Conservation (phyloP, 1,139 yeast genomes). For the Ogataea hybrid region DNA sequence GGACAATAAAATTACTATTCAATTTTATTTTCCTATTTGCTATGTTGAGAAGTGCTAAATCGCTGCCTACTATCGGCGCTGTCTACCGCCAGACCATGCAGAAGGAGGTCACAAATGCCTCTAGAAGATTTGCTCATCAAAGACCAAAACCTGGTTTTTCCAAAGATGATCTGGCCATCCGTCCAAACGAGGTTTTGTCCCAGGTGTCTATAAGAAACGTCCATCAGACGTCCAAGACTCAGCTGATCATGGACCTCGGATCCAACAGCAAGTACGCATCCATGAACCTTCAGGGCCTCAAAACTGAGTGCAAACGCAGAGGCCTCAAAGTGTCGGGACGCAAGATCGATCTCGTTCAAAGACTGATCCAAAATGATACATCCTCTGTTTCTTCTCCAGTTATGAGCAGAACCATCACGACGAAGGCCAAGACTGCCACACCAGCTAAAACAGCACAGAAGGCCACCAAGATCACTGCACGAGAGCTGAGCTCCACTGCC, state of each 20-base stretch:
- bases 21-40: conserved; percentile 1
- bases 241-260: conserved; percentile 34
- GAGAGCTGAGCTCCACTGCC: conserved; percentile 23
- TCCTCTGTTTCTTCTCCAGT: conserved; percentile 5
- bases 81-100: conserved; percentile 25
- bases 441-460: background rate
- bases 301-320: conserved; percentile 51
- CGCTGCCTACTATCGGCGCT: conserved; percentile 35
- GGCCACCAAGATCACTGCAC: conserved; percentile 1
- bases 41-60: conserved; percentile 35
- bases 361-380: conserved; percentile 34
- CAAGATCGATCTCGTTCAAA: conserved; percentile 51
- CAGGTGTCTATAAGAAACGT: conserved; percentile 33
- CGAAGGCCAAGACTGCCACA: conserved; percentile 8
- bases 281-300: conserved; percentile 49
- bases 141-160: conserved; percentile 3
- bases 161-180: conserved; percentile 13
- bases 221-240: conserved; percentile 40
- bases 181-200: conserved; percentile 13
- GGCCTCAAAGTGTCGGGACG: conserved; percentile 57
- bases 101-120: conserved; percentile 10
- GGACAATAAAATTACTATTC: background rate
- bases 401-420: conserved; percentile 14
- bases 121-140: conserved; percentile 10
- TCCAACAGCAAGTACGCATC: conserved; percentile 32